Conservation (phyloP, 495 filamentous ascomycete species). For the Amphirosellinia nigrospora region DNA sequence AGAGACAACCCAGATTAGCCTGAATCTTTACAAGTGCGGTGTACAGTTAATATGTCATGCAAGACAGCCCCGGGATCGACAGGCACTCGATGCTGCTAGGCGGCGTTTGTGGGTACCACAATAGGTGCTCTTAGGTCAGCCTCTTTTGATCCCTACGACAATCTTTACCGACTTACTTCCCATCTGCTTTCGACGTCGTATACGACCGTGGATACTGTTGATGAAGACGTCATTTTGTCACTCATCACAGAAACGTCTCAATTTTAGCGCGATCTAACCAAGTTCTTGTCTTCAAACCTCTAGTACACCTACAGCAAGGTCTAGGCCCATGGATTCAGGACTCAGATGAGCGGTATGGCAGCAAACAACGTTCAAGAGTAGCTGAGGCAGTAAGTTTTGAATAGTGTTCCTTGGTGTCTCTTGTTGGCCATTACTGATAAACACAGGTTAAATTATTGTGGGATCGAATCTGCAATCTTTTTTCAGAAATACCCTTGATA, state of each 20-base stretch:
- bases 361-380: constrained; percentile 34
- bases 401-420: neutral
- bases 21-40: constrained; percentile 40
- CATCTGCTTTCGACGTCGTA: constrained; percentile 55
- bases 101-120: constrained; percentile 63
- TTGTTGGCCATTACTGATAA: constrained; percentile 29
- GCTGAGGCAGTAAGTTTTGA: constrained; percentile 45
- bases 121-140: constrained; percentile 48
- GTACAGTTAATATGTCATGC: constrained; percentile 46
- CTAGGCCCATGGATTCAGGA: constrained; percentile 68
- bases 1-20: constrained; percentile 1
- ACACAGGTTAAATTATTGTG: constrained; percentile 48
- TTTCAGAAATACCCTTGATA: constrained; percentile 39
- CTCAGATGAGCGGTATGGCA: constrained; percentile 43
- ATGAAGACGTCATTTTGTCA: constrained; percentile 28
- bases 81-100: constrained; percentile 62
- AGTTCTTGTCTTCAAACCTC: constrained; percentile 43
- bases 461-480: constrained; percentile 45
- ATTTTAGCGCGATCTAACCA: constrained; percentile 49
- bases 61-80: constrained; percentile 56
- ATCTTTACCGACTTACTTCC: constrained; percentile 62
- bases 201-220: constrained; percentile 31
- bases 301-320: constrained; percentile 65
- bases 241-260: constrained; percentile 43
- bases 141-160: constrained; percentile 64